Base-by-base conservation (phyloP, 176 grass and related monocot genomes). In the Eragrostis nindensis region DNA sequence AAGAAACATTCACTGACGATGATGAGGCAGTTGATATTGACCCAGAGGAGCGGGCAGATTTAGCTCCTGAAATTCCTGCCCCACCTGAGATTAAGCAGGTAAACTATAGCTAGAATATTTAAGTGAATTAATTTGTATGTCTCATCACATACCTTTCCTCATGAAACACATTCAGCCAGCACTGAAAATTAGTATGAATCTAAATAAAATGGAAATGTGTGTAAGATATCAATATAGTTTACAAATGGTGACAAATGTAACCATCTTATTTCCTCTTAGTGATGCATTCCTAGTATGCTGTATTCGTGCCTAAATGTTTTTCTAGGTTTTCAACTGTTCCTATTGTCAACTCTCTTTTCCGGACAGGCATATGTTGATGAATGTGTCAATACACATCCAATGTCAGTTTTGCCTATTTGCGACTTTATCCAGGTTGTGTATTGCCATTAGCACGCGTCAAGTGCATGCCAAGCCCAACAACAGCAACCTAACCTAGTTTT, bases 61-160 rank as follows among this genome's bases (percentile, higher is more conserved):
- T 94, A 82, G 92, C 95, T 85, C 95, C 96, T 61, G 96, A 98
- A 82, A 89, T 98, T 89, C 92, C 92, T 75, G 96, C 96, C 21
- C 96, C 96, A 36, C 96, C 96, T 46, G 96, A 98, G 93, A 98
- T 98, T 86, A 98, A 98, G 83, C 96, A 98, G 96, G 96, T 94
- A 74, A 78, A 56, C 9, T 56, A 38, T 42, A 70, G 12, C 56
- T 43, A 12, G 66, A 60, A 49, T 49, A 41, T 21, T 59, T 36
- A 1, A 7, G 42, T 44, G 42, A 44, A 44, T 10, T 44, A 44
- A 65, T 17, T 22, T 84, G 22, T 54, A 66, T 29, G n/a, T 55
- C 12, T 43, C 40, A 66, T 79, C 48, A 66, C 12, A 62, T 17
- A 6, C 44, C 22, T 38, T 44, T 53, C 78, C 7, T 57, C 10